Conservation (phyloP, 2,329 filamentous ascomycete species). For the Phaeosphaeria sp. region DNA sequence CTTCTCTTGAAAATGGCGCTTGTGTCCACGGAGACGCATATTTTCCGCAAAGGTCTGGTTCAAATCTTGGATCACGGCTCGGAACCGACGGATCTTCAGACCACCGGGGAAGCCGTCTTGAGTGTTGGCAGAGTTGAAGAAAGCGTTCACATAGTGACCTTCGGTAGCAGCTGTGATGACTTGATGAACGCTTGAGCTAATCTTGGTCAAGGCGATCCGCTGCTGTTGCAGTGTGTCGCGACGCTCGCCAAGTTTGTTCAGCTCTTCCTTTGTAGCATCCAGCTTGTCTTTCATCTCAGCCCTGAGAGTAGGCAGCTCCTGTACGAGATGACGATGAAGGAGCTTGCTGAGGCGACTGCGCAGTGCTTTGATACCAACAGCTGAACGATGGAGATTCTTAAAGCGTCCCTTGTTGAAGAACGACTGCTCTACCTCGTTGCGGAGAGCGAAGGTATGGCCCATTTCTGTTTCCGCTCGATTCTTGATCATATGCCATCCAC, state of each 20-base stretch:
- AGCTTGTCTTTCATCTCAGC: slow-evolving; percentile 41
- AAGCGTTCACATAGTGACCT: slow-evolving; percentile 60
- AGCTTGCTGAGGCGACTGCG: slow-evolving; percentile 59
- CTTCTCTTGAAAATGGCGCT: no score
- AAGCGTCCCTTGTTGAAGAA: slow-evolving; percentile 48
- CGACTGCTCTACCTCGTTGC: slow-evolving; percentile 46
- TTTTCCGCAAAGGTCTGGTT: slow-evolving; percentile 56
- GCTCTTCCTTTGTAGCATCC: slow-evolving; percentile 24
- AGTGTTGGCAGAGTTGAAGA: slow-evolving; percentile 53
- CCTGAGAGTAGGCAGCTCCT: slow-evolving; percentile 45
- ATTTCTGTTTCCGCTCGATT: slow-evolving; percentile 53
- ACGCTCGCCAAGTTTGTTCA: slow-evolving; percentile 59
- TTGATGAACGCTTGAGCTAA: slow-evolving; percentile 55
- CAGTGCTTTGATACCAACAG: slow-evolving; percentile 58
- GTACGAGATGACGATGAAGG: slow-evolving; percentile 48
- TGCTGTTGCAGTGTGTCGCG: slow-evolving; percentile 58
- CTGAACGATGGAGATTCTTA: slow-evolving; percentile 28
- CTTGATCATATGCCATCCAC: slow-evolving; percentile 63
- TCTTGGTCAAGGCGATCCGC: slow-evolving; percentile 54
- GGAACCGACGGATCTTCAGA: slow-evolving; percentile 55
- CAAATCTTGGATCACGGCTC: slow-evolving; percentile 62
- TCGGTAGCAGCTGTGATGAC: slow-evolving; percentile 57
- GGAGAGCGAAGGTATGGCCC: slow-evolving; percentile 46
- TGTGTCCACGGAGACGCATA: slow-evolving; percentile 54
- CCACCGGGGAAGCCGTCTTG: slow-evolving; percentile 19